Evolutionary conservation across 2,329 filamentous ascomycete genomes (phyloP), one percentile per base, ranked within the genome.

Genomic region (Sarocladium kiliense): DNA sequence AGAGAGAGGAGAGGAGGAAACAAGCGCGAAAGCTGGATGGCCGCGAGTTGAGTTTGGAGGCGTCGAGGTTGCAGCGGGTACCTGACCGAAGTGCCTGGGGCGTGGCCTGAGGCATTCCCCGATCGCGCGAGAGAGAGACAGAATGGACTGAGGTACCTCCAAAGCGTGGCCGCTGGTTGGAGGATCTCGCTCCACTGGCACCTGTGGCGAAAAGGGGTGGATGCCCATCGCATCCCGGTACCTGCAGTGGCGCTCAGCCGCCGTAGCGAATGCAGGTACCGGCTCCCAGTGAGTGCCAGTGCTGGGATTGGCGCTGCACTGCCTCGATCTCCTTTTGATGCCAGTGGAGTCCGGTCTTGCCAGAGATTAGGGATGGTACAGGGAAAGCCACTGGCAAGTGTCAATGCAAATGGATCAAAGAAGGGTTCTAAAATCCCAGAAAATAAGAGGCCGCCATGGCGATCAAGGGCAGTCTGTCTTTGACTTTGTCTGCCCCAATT

Each of bases 131-230:
- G 23, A 16, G 41, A 18, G 19, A n/a, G n/a, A n/a, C n/a, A n/a
- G n/a, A n/a, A n/a, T n/a, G n/a, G n/a, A n/a, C n/a, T n/a, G n/a
- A n/a, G n/a, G n/a, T n/a, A n/a, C n/a, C n/a, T n/a, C n/a, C n/a
- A n/a, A n/a, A n/a, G n/a, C n/a, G n/a, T n/a, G n/a, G n/a, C n/a
- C n/a, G n/a, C n/a, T 11, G 44, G 9, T 32, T 49, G 44, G 44
- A 27, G 25, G 44, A 30, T 32, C 23, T 23, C 14, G 44, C n/a
- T 51, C 47, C 47, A 51, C 47, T 32, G 18, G 47, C 11, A 36
- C 27, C 47, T 51, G 47, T 51, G 47, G 47, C 47, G 27, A 51
- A 51, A 51, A 51, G 47, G 47, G 47, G 47, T 21, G 27, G 18
- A n/a, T 4, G 23, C 11, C 4, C 23, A 23, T 5, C 11, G n/a